These are phyloP conservation scores for Sclerotiophoma versabilis DNA, from an alignment of 2,329 filamentous ascomycete species.

Conservation along the genomic window DNA sequence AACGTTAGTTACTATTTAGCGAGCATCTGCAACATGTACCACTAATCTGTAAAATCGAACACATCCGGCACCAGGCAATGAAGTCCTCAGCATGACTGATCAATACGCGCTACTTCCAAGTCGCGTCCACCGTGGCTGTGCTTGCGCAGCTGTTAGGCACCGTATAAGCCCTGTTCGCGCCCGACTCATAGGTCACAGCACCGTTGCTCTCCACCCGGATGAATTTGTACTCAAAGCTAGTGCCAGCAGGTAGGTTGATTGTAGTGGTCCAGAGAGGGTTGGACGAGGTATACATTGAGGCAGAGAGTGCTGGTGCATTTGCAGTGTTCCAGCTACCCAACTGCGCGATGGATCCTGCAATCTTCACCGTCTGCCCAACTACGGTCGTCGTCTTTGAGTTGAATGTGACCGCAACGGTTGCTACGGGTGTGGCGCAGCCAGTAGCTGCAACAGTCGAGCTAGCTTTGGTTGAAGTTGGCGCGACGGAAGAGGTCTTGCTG, in stretches of 20 bases:
- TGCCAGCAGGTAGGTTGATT: slow-evolving; percentile 52
- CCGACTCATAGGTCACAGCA: slow-evolving; percentile 55
- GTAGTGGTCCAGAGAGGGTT: slow-evolving; percentile 57
- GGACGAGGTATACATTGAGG: slow-evolving; percentile 52
- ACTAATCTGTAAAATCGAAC: neutral
- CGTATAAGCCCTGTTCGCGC: slow-evolving; percentile 51
- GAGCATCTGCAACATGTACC: neutral
- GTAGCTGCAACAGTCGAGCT: slow-evolving; percentile 22
- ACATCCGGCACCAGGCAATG: neutral
- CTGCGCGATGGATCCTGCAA: slow-evolving; percentile 53
- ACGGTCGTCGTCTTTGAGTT: slow-evolving; percentile 57
- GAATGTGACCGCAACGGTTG: slow-evolving; percentile 51
- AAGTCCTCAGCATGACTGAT: too few species aligned
- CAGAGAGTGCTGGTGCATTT: slow-evolving; percentile 50
- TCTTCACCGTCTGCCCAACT: slow-evolving; percentile 58
- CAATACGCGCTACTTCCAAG: slow-evolving; percentile 32
- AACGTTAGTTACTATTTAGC: neutral
- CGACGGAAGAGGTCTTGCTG: slow-evolving; percentile 20
- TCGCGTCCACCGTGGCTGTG: slow-evolving; percentile 23
- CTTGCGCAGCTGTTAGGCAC: slow-evolving; percentile 34
- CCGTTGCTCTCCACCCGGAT: slow-evolving; percentile 55
- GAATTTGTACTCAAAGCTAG: slow-evolving; percentile 57
- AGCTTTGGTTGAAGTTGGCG: slow-evolving; percentile 17
- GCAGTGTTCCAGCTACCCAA: slow-evolving; percentile 55
- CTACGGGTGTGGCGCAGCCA: slow-evolving; percentile 35